phyloP scores from a whole-genome alignment of 495 filamentous ascomycete genomes.

The Penicillium simplicissimum region DNA sequence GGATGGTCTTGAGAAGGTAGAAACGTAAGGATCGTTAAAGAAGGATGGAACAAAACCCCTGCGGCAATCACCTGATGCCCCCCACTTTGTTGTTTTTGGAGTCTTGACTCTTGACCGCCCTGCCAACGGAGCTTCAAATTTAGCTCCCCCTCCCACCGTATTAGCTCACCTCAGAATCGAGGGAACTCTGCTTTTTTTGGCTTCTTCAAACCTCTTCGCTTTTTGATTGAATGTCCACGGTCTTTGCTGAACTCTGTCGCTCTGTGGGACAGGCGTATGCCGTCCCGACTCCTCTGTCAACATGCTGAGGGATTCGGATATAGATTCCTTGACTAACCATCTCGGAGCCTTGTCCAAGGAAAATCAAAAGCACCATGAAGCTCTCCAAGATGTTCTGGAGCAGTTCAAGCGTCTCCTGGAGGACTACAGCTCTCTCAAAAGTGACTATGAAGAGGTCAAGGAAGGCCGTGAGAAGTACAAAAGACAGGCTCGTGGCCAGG shows the following conservation, averaged over 20 bases:
- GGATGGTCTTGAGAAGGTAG: background rate
- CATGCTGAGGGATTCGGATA: constrained; percentile 45
- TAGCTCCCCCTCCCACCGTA: constrained; percentile 14
- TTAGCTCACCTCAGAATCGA: background rate
- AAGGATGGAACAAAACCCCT: background rate
- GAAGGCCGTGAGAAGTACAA: constrained; percentile 56
- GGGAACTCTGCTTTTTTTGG: constrained; percentile 2
- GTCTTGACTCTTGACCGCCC: constrained; percentile 16
- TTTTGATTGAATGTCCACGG: constrained; percentile 17
- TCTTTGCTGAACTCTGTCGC: background rate
- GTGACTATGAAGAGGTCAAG: constrained; percentile 59
- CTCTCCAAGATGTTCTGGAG: constrained; percentile 37
- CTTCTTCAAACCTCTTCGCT: background rate
- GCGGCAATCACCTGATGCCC: constrained; percentile 16
- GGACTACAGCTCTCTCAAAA: constrained; percentile 54
- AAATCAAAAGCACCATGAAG: constrained; percentile 38
- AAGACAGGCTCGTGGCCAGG: constrained; percentile 50
- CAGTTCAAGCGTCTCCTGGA: constrained; percentile 46
- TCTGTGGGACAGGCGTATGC: constrained; percentile 28
- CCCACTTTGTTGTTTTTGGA: background rate
- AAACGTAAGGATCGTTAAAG: background rate
- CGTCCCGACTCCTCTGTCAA: constrained; percentile 22
- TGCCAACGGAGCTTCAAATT: constrained; percentile 19
- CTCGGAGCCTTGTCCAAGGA: constrained; percentile 31
- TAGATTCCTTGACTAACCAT: constrained; percentile 34